Conservation (phyloP, 2,329 filamentous ascomycete genomes). For the Neoascochyta sp. region DNA sequence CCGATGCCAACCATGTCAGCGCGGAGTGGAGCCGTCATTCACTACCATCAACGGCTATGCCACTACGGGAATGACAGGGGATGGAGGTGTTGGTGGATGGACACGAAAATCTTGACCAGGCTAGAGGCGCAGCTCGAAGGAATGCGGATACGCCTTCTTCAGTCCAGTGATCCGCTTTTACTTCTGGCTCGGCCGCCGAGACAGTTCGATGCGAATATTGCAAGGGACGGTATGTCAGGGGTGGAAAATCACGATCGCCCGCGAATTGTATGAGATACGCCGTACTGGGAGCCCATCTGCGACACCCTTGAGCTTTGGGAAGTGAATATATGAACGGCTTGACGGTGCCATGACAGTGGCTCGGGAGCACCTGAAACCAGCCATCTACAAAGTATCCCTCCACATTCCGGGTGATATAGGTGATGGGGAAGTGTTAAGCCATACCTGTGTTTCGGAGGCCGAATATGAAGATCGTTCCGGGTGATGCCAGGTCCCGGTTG, state of each 20-base stretch:
- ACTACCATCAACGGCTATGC: too few relatives aligned
- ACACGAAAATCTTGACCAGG: conserved; percentile 15
- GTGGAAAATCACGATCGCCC: conserved; percentile 20
- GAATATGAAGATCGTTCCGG: too few relatives aligned
- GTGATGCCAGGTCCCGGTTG: too few relatives aligned
- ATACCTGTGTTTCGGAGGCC: too few relatives aligned
- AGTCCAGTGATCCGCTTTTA: conserved; percentile 12
- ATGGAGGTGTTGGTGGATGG: conserved; percentile 18
- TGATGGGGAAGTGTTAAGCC: too few relatives aligned
- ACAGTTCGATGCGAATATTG: conserved; percentile 9
- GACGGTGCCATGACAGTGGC: too few relatives aligned
- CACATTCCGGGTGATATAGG: too few relatives aligned
- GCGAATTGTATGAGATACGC: conserved; percentile 11
- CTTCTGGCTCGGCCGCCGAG: conserved; percentile 10
- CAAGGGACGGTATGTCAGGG: conserved; percentile 16
- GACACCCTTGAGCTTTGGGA: conserved; percentile 8
- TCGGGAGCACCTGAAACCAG: too few relatives aligned
- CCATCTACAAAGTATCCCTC: too few relatives aligned
- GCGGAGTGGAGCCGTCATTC: conserved; percentile 16
- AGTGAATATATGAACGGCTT: conserved; percentile 9
- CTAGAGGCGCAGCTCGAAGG: conserved; percentile 16
- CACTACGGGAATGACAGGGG: conserved; percentile 16
- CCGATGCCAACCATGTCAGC: conserved; percentile 16
- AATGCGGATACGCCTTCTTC: conserved; percentile 14
- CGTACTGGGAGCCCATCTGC: conserved; percentile 10